Evolutionary conservation across 441 rosid species (phyloP), one percentile per base, ranked within the genome.

Genomic region (Corymbia citriodora): DNA sequence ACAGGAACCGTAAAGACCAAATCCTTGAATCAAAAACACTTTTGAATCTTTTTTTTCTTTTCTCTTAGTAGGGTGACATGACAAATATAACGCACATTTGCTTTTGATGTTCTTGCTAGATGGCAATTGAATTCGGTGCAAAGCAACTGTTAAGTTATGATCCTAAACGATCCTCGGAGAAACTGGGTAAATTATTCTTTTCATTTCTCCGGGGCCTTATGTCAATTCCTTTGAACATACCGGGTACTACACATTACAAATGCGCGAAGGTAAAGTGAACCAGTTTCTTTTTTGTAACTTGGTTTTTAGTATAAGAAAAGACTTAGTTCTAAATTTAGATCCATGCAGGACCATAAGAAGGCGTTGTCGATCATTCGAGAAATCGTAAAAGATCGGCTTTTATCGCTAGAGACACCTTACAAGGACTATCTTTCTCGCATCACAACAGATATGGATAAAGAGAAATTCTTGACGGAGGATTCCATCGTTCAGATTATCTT

Each of bases 391-490:
- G 88, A 86, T 59, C 90, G 94, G 87, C 88, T 21, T 5, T 55
- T 33, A 4, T 90, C 88, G 25, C 87, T 92, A 2, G 79, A 88
- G 33, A 72, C n/a, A 15, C 88, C 23, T 48, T 74, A 68, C 33
- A 90, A 45, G 12, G 94, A 93, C 59, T 49, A 92, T 6, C 90
- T 93, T 23, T 89, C 91, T 79, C 90, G 91, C 9, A 48, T 87
- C 9, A 40, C 92, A 10, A 52, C 57, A 10, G 94, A 91, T 50
- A 90, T 92, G 92, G 16, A 55, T 33, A 87, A 86, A 2, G 90
- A 94, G 63, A 90, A 91, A n/a, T 92, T 92, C 87, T 16, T 92
- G 36, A 90, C 94, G 6, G 90, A 90, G 9, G 92, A 93, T 14
- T 90, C 92, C 2, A 48, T 89, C 40, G 65, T 57, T 23, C 89